Evolutionary conservation across 2,329 filamentous ascomycete genomes (phyloP), one percentile per base, ranked within the genome.

Genomic region (Diaporthe batatas): DNA sequence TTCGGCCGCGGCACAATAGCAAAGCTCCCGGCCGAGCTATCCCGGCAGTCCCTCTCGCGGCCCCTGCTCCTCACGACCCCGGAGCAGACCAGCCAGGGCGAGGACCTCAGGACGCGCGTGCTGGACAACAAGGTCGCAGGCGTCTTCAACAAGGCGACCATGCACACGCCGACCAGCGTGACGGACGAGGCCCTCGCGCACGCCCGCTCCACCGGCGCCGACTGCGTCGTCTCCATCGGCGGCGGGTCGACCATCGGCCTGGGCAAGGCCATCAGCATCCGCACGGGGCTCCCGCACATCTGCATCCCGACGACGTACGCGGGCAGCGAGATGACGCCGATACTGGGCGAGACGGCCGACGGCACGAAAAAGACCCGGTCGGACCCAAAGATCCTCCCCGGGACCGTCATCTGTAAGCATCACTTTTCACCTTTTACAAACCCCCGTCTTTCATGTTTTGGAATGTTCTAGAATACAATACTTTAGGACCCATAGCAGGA

Each of bases 321-420:
- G 6, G 88, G 88, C 4, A 89, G 87, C 74, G 91, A 92, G 77
- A 90, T 92, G 85, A 92, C 90, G 3, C 88, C 90, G 0, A 91
- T 91, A 59, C 80, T 92, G 16, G 90, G 90, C 2, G 89, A 92
- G 81, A 91, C 89, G 0, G 82, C 84, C 16, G 84, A 88, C 69
- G 89, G 90, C 0, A 78, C 83, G 72, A 91, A 92, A 81, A 87
- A 85, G 71, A 91, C 90, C 4, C 82, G 85, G 39, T 83, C 81
- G 6, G 89, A 92, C 78, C 85, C 87, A 1, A 88, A 86, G 78
- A 91, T 92, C 71, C 81, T 91, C 25, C 90, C 90, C 0, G 85
- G 83, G 0, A 87, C 86, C 0, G 90, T 92, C 5, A 88, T 92
- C 51, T 92, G 92, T 78, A n/a, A n/a, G n/a, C n/a, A n/a, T n/a